Conservation (phyloP, 495 filamentous ascomycete genomes). For the Penicillium soppii region DNA sequence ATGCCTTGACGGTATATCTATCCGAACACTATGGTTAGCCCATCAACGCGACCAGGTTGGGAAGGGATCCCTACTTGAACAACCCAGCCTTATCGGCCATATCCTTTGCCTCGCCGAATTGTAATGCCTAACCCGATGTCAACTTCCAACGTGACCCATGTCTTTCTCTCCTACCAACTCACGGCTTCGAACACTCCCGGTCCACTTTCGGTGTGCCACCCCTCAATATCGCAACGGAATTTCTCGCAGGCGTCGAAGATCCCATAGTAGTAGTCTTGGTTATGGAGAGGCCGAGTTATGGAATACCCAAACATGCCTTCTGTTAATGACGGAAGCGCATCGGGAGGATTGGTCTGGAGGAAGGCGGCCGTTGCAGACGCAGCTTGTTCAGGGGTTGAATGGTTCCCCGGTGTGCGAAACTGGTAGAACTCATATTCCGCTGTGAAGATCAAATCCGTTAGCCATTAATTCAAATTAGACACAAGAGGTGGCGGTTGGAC, state of each 20-base stretch:
- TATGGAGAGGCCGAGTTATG: conserved; percentile 86
- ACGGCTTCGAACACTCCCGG: conserved; percentile 95
- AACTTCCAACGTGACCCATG: not conserved
- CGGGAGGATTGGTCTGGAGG: conserved; percentile 68
- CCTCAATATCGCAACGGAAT: conserved; percentile 84
- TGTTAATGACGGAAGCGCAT: conserved; percentile 72
- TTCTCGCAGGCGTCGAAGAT: conserved; percentile 80
- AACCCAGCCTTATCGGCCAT: conserved; percentile 91
- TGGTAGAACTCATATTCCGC: conserved; percentile 98
- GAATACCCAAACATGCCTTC: conserved; percentile 99
- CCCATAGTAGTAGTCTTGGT: conserved; percentile 92
- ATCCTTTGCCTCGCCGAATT: conserved; percentile 76
- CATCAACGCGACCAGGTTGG: not conserved
- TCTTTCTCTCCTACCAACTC: conserved; percentile 23
- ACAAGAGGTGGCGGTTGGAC: conserved; percentile 3
- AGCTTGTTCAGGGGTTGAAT: conserved; percentile 51
- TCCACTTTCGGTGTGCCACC: conserved; percentile 97
- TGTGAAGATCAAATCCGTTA: conserved; percentile 31
- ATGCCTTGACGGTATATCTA: conserved; percentile 80
- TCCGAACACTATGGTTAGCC: not conserved
- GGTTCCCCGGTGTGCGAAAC: conserved; percentile 65
- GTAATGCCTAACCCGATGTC: conserved; percentile 57
- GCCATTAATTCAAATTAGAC: not conserved
- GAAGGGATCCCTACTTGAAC: conserved; percentile 69
- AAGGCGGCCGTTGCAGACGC: conserved; percentile 72